Evolutionary conservation across 495 filamentous ascomycete species (phyloP), one percentile per base, ranked within the genome.

Genomic region (Pyrenopolyporus hunteri): DNA sequence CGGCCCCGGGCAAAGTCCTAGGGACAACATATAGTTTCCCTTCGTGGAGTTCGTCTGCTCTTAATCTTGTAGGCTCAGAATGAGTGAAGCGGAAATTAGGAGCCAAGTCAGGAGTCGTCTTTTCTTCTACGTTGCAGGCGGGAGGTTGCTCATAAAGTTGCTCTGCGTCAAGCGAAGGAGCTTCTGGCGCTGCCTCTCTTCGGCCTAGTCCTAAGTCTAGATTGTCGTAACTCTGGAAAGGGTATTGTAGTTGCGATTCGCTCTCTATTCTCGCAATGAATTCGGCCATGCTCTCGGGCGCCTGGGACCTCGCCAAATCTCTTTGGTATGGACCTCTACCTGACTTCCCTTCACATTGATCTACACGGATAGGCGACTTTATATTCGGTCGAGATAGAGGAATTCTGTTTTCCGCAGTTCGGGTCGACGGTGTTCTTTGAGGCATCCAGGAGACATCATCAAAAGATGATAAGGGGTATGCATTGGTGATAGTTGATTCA

Each of bases 241-340:
- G 28, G 1, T 16, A 35, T 31, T 53, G 45, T 25, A 52, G n/a
- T 22, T 60, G 39, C 16, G 66, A 47, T 40, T 77, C 73, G 22
- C 56, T 64, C 47, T 77, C 76, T 29, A 77, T 76, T 48, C 74
- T 72, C 32, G 44, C 39, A 45, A 77, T 78, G 42, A 75, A 78
- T 6, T 77, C 68, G 36, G 63, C 63, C 47, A 77, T 72, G 14
- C 43, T 72, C 55, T 77, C 74, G 10, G 39, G 14, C 9, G 10
- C 23, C 14, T 51, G 37, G 14, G 54, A 14, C 29, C 17, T 8
- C 23, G 31, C 14, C 7, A 31, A 31, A 6, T 32, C 28, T 39
- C 25, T 29, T 20, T 6, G 36, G 13, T 33, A 44, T 17, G 45
- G 20, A 23, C 6, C 17, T 44, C 32, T 13, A 23, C 20, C 31